Conservation (phyloP, 1,139 yeast genomes). For the Geotrichum fermentans region DNA sequence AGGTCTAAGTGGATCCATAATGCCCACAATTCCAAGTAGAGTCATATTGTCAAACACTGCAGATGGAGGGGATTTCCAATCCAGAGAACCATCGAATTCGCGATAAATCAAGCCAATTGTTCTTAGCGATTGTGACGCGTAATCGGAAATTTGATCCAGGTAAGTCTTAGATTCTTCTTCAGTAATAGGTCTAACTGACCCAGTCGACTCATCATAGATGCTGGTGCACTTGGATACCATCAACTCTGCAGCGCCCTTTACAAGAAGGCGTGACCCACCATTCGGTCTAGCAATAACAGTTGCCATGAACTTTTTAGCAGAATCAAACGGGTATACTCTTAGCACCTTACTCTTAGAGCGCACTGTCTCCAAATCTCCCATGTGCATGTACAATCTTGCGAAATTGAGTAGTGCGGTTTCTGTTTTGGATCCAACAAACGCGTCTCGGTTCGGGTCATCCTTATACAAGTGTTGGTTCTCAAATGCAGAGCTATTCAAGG, state of each 20-base stretch:
- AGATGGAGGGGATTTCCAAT: constrained; percentile 54
- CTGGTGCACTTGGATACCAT: constrained; percentile 56
- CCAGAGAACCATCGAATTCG: constrained; percentile 48
- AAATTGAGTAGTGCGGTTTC: constrained; percentile 80
- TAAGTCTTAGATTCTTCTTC: constrained; percentile 36
- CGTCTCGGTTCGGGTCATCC: constrained; percentile 29
- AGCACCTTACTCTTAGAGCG: constrained; percentile 46
- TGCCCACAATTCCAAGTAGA: constrained; percentile 69
- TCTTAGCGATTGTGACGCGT: constrained; percentile 75
- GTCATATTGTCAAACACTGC: constrained; percentile 35
- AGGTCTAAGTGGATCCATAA: constrained; percentile 86
- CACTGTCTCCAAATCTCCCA: constrained; percentile 41
- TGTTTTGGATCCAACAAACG: constrained; percentile 83
- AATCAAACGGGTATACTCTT: constrained; percentile 85
- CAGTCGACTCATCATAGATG: constrained; percentile 28
- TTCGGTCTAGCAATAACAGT: constrained; percentile 49
- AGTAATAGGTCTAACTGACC: constrained; percentile 36
- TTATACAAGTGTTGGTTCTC: too few species aligned
- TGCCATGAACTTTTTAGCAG: constrained; percentile 91
- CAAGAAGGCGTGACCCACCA: constrained; percentile 55
- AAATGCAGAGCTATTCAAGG: constrained; percentile 84
- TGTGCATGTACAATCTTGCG: constrained; percentile 54
- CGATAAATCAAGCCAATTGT: constrained; percentile 80
- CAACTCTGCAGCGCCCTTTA: constrained; percentile 95
- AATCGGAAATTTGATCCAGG: constrained; percentile 50